phyloP scores from a whole-genome alignment of 495 filamentous ascomycete species.

The Cercophora scortea region DNA sequence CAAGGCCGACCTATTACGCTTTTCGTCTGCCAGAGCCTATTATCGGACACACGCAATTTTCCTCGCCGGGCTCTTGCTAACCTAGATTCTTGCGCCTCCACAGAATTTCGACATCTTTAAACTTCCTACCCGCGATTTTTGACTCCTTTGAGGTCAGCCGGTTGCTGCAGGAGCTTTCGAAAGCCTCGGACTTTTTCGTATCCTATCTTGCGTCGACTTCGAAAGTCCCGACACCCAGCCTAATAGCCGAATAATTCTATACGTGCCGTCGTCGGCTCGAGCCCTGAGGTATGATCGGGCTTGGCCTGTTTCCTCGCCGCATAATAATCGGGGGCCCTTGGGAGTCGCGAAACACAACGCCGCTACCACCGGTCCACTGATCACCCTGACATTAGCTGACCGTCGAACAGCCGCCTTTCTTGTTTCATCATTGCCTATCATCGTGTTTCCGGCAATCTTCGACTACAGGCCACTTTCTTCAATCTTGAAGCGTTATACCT shows the following conservation, averaged over 20 bases:
- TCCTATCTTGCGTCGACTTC: constrained; percentile 28
- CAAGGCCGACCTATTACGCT: neutral
- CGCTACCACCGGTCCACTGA: constrained; percentile 16
- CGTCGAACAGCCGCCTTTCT: constrained; percentile 17
- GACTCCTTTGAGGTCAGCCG: constrained; percentile 83
- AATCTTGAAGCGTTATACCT: constrained; percentile 9
- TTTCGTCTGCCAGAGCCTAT: neutral
- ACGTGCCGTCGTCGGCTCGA: neutral
- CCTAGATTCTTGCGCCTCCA: neutral
- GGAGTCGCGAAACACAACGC: constrained; percentile 20
- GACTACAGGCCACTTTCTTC: constrained; percentile 1
- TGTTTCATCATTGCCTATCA: constrained; percentile 29
- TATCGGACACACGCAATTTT: neutral
- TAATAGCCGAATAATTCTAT: constrained; percentile 11
- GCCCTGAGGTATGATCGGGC: neutral
- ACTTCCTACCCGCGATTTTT: constrained; percentile 28
- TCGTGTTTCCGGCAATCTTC: constrained; percentile 14
- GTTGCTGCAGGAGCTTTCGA: constrained; percentile 75
- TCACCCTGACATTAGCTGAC: constrained; percentile 20
- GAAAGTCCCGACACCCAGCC: constrained; percentile 22
- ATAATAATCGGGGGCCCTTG: constrained; percentile 14
- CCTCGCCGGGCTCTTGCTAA: constrained; percentile 17
- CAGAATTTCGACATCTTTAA: constrained; percentile 20
- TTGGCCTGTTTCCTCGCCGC: constrained; percentile 8
- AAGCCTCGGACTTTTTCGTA: constrained; percentile 26